These are phyloP conservation scores for Quercus parvula DNA, from an alignment of 306 rosid species.

Conservation along the genomic window DNA sequence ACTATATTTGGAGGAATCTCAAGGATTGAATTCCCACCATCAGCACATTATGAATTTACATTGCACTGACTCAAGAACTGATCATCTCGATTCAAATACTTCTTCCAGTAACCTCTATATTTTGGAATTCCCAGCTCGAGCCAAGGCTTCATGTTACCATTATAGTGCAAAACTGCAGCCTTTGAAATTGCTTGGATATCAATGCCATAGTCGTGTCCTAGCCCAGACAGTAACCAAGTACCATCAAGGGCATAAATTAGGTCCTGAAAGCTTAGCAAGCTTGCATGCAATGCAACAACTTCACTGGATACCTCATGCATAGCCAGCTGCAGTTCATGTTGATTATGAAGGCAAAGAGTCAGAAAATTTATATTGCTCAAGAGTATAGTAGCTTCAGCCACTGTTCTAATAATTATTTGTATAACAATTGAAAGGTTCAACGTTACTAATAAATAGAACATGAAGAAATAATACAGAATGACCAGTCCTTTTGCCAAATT, in stretches of 20 bases:
- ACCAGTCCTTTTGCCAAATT: neutral
- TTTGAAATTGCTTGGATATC: conserved; percentile 38
- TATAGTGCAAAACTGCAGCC: conserved; percentile 79
- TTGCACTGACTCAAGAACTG: conserved; percentile 94
- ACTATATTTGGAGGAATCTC: conserved; percentile 35
- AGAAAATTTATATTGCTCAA: conserved; percentile 21
- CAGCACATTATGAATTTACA: conserved; percentile 58
- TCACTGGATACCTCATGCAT: conserved; percentile 31
- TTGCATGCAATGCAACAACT: conserved; percentile 61
- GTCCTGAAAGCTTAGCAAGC: conserved; percentile 75
- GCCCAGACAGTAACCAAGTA: conserved; percentile 70
- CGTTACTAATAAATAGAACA: neutral
- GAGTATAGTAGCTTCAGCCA: conserved; percentile 2
- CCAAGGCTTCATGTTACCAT: conserved; percentile 98
- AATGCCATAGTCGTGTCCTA: conserved; percentile 73
- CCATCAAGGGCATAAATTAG: conserved; percentile 56
- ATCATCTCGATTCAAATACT: conserved; percentile 69
- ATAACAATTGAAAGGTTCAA: neutral
- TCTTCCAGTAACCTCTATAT: conserved; percentile 77
- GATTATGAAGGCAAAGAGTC: conserved; percentile 21
- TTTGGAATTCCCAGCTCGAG: conserved; percentile 92
- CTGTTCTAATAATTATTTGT: neutral
- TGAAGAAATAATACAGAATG: neutral
- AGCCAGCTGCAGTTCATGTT: conserved; percentile 37
- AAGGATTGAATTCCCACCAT: conserved; percentile 26